Evolutionary conservation across 306 rosid species (phyloP).

Genomic region (Echinosophora koreensis): DNA sequence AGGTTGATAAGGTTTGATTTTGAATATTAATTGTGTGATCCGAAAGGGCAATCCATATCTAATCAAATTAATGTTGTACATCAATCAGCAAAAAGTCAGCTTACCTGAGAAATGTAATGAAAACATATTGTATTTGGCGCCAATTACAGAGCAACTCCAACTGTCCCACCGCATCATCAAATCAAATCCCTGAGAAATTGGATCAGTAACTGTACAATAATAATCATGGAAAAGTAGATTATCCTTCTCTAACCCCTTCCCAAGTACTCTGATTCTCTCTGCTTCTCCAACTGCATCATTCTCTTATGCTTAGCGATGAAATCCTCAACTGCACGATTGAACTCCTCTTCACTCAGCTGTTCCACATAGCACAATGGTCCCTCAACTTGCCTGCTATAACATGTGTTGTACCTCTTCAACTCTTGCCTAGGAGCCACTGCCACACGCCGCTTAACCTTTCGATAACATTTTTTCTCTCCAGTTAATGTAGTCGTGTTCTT

Average conservation of each 20-base stretch:
- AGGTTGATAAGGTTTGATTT: background rate
- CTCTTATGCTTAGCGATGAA: conserved; percentile 66
- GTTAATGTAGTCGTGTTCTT: background rate
- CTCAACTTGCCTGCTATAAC: conserved; percentile 25
- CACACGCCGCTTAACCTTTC: conserved; percentile 49
- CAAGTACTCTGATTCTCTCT: conserved; percentile 1
- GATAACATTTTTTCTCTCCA: conserved; percentile 43
- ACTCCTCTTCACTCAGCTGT: conserved; percentile 69
- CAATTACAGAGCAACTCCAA: background rate
- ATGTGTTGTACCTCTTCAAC: conserved; percentile 49
- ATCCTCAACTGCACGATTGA: conserved; percentile 60
- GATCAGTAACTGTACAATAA: conserved; percentile 39
- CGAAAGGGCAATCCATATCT: background rate
- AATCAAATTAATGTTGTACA: background rate
- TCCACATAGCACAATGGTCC: conserved; percentile 47
- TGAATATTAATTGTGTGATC: background rate
- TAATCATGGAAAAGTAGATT: background rate
- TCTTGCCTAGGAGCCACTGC: conserved; percentile 33
- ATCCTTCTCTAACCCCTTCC: conserved; percentile 4
- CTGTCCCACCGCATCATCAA: background rate
- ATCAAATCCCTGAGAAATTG: background rate
- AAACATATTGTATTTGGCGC: background rate
- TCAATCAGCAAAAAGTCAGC: background rate
- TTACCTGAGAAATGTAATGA: background rate
- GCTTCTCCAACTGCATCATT: conserved; percentile 53